These are phyloP conservation scores for Malus orientalis DNA, from an alignment of 306 rosid genomes.

Conservation along the genomic window DNA sequence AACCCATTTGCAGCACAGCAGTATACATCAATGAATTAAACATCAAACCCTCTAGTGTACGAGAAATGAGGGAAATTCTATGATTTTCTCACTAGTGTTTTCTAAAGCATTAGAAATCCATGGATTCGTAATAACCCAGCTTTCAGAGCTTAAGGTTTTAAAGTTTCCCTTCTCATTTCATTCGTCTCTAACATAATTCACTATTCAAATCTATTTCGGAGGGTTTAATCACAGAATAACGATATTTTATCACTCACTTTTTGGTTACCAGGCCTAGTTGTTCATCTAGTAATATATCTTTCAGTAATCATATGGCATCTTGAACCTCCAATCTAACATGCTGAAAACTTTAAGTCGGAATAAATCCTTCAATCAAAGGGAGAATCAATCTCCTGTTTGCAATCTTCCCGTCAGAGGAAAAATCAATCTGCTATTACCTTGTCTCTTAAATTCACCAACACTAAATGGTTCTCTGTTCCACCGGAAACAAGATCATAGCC, in stretches of 20 bases:
- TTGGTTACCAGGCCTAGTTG: neutral
- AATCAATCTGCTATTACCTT: constrained; percentile 44
- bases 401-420: constrained; percentile 6
- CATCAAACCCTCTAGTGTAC: neutral
- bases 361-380: neutral
- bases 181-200: neutral
- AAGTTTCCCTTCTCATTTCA: neutral
- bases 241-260: neutral
- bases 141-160: neutral
- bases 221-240: neutral
- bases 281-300: neutral
- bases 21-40: neutral
- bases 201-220: neutral
- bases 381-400: neutral
- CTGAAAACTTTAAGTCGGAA: neutral
- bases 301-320: neutral
- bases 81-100: neutral
- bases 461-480: constrained; percentile 92
- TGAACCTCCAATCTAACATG: neutral
- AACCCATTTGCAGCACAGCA: neutral
- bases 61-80: neutral
- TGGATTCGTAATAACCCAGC: neutral
- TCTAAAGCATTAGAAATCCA: neutral
- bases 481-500: constrained; percentile 93
- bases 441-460: constrained; percentile 75